phyloP scores from a whole-genome alignment of 768 basidiomycete species.

The Coprinopsis strossmayeri region DNA sequence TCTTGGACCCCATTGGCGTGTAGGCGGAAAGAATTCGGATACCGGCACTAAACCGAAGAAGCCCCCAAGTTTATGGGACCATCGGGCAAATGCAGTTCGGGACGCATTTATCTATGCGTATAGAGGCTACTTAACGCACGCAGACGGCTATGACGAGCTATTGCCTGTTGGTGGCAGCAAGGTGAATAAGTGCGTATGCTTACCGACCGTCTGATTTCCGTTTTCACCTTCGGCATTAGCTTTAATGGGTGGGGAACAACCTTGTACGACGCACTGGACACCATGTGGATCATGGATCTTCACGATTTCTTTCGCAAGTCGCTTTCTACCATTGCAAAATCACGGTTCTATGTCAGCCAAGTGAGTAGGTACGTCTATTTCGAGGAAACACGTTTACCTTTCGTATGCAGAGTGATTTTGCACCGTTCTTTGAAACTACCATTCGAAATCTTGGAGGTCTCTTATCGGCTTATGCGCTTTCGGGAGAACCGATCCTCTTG shows the following conservation, averaged over 20 bases:
- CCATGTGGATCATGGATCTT: slow-evolving; percentile 76
- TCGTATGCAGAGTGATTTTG: slow-evolving; percentile 21
- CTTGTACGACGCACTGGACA: slow-evolving; percentile 74
- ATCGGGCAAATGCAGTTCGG: slow-evolving; percentile 47
- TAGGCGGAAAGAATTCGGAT: background rate
- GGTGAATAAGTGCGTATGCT: slow-evolving; percentile 45
- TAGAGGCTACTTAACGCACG: slow-evolving; percentile 42
- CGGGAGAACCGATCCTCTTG: slow-evolving; percentile 55
- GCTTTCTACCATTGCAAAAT: slow-evolving; percentile 40
- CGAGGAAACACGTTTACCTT: background rate
- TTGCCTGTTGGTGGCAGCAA: slow-evolving; percentile 40
- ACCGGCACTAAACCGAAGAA: background rate
- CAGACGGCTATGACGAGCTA: slow-evolving; percentile 53
- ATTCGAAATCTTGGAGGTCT: slow-evolving; percentile 84
- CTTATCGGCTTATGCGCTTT: slow-evolving; percentile 72
- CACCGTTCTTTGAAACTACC: slow-evolving; percentile 71
- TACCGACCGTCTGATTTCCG: too few relatives aligned
- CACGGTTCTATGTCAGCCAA: slow-evolving; percentile 32
- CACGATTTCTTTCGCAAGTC: slow-evolving; percentile 57
- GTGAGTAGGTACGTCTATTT: slow-evolving; percentile 1
- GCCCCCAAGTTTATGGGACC: slow-evolving; percentile 29
- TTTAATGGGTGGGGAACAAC: slow-evolving; percentile 75
- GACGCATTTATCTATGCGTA: slow-evolving; percentile 59
- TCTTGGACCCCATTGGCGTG: too few relatives aligned
- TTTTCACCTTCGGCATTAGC: too few relatives aligned